Conservation (phyloP, 805 yeast species). For the Cyberlindnera petersonii region DNA sequence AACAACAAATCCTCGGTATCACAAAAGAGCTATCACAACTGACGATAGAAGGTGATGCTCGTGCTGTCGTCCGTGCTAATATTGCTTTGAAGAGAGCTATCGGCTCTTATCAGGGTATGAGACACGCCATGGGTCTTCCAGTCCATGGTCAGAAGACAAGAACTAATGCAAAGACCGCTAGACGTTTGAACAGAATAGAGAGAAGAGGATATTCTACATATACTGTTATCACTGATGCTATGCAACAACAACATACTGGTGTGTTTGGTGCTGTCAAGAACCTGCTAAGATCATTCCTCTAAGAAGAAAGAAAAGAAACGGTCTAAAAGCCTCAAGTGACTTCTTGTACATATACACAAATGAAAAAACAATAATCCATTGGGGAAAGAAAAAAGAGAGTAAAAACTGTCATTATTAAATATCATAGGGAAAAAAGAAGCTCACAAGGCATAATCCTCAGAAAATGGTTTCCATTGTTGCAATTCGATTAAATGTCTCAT, state of each 20-base stretch:
- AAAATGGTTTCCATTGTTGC: conserved; percentile 41
- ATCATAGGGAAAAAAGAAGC: background rate
- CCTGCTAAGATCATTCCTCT: conserved; percentile 20
- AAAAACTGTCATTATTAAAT: background rate
- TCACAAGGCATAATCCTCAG: conserved; percentile 37
- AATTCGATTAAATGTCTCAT: conserved; percentile 81
- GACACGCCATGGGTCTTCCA: conserved; percentile 82
- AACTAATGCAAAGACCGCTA: conserved; percentile 88
- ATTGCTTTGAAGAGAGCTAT: conserved; percentile 74
- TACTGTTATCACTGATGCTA: too few relatives aligned
- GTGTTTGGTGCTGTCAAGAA: conserved; percentile 24
- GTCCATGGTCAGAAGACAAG: conserved; percentile 89
- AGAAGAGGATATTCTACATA: conserved; percentile 44
- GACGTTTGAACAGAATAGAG: conserved; percentile 73
- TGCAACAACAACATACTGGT: conserved; percentile 12
- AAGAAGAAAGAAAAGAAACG: background rate
- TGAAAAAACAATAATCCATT: background rate
- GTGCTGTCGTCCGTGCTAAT: conserved; percentile 71
- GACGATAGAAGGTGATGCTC: conserved; percentile 77
- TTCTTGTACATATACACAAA: conserved; percentile 3
- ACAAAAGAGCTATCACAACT: conserved; percentile 83
- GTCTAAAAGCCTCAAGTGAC: background rate
- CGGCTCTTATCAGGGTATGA: conserved; percentile 82
- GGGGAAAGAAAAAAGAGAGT: conserved; percentile 1
- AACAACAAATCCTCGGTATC: conserved; percentile 78